Evolutionary conservation across 495 filamentous ascomycete genomes (phyloP).

Genomic region (Lepidopterella palustris): DNA sequence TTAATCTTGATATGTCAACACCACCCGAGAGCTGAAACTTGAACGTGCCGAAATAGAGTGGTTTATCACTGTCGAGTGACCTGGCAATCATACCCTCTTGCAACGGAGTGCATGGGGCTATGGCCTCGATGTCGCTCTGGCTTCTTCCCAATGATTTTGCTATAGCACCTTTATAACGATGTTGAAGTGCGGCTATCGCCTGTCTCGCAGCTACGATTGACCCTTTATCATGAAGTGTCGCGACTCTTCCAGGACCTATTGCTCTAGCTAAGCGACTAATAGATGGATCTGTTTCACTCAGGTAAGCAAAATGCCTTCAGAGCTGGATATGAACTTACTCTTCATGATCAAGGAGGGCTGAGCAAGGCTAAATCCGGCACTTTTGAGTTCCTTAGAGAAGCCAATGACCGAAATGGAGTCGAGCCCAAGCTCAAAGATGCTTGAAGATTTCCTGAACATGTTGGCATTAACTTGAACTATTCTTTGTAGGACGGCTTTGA

Average conservation of each 20-base stretch:
- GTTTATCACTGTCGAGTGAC: constrained; percentile 47
- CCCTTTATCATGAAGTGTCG: constrained; percentile 28
- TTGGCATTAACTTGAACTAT: constrained; percentile 41
- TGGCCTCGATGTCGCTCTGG: constrained; percentile 52
- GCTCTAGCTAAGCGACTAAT: constrained; percentile 45
- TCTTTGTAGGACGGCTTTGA: constrained; percentile 48
- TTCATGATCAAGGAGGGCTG: constrained; percentile 60
- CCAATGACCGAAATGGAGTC: constrained; percentile 76
- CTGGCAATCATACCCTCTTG: constrained; percentile 75
- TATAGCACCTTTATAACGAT: constrained; percentile 46
- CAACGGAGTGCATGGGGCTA: constrained; percentile 70
- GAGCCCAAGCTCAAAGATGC: constrained; percentile 72
- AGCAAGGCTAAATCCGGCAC: constrained; percentile 47
- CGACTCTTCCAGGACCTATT: constrained; percentile 28
- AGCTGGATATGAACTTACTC: constrained; percentile 35
- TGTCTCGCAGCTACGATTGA: constrained; percentile 44
- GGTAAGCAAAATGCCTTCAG: not conserved
- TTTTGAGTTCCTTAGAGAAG: constrained; percentile 44
- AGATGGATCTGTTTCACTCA: constrained; percentile 42
- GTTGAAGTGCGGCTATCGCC: constrained; percentile 50
- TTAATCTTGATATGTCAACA: constrained; percentile 42
- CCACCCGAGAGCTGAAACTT: constrained; percentile 44
- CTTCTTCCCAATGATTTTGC: constrained; percentile 43
- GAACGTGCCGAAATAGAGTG: constrained; percentile 68
- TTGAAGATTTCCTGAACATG: constrained; percentile 50